Percentiles rank a stretch among this genome's conserved stretches.
phyloP scores from a whole-genome alignment of 192 early-diverging fungal species.

The Coemansia sp. region DNA sequence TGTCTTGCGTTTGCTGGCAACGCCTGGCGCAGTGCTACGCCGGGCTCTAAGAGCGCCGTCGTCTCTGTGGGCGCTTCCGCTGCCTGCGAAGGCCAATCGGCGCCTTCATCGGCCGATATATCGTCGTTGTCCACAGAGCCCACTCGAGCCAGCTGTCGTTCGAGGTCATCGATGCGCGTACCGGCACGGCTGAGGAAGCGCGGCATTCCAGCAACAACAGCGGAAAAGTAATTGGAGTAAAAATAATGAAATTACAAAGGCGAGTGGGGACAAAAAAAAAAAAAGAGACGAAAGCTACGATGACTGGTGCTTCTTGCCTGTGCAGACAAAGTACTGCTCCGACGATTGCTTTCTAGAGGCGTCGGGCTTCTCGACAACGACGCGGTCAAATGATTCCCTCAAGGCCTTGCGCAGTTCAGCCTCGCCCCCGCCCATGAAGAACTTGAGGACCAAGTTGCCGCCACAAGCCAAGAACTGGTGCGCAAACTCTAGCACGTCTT shows the following conservation, averaged over 20 bases:
- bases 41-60: background rate
- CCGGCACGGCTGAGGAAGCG: conserved; percentile 55
- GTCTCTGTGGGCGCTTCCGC: conserved; percentile 1
- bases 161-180: conserved; percentile 50
- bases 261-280: too few species aligned
- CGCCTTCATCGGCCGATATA: conserved; percentile 19
- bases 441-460: conserved; percentile 57
- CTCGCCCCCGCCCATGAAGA: conserved; percentile 63
- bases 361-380: conserved; percentile 66
- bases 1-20: background rate
- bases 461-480: conserved; percentile 36
- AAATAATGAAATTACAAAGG: background rate
- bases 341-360: conserved; percentile 67
- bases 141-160: conserved; percentile 49
- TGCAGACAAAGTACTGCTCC: conserved; percentile 70
- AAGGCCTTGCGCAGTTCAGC: conserved; percentile 52
- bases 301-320: conserved; percentile 27
- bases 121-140: conserved; percentile 45
- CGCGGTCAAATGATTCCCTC: conserved; percentile 53
- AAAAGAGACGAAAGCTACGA: background rate
- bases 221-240: background rate
- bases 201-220: conserved; percentile 14
- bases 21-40: background rate
- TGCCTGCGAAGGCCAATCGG: background rate
- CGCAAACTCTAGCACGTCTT: conserved; percentile 64